These are phyloP conservation scores for Themeda triandra DNA, from an alignment of 176 grass and related monocot species.

Conservation along the genomic window DNA sequence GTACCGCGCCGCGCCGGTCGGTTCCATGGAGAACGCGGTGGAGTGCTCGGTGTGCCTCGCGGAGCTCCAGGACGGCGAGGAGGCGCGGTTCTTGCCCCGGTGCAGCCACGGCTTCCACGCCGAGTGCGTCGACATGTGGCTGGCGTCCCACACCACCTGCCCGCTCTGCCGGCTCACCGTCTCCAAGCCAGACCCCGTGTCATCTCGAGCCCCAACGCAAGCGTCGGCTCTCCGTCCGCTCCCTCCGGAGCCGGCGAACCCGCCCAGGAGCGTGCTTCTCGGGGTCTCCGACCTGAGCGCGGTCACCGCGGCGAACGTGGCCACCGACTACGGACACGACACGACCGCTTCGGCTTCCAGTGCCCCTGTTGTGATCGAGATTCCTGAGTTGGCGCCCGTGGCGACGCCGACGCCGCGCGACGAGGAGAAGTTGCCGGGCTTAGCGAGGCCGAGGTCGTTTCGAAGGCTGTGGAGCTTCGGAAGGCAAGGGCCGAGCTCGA, in stretches of 20 bases:
- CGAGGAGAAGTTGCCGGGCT: conserved; percentile 2
- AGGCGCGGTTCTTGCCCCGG: conserved; percentile 38
- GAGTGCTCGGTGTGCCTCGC: conserved; percentile 65
- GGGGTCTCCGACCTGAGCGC: not conserved
- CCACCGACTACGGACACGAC: not conserved
- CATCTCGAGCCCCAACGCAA: not conserved
- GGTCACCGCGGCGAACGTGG: not conserved
- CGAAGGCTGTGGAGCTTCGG: conserved; percentile 38
- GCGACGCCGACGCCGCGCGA: conserved; percentile 24
- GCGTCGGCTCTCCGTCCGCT: conserved; percentile 2
- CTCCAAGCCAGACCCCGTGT: conserved; percentile 32
- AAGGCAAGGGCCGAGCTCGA: not conserved
- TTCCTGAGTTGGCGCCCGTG: conserved; percentile 38
- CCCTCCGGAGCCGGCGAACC: conserved; percentile 39
- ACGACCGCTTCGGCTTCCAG: not conserved
- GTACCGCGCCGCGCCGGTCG: conserved; percentile 26
- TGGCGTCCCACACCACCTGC: conserved; percentile 52
- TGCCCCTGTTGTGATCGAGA: conserved; percentile 43
- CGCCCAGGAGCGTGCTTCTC: conserved; percentile 42
- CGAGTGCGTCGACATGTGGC: conserved; percentile 47
- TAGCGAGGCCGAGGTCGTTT: conserved; percentile 7
- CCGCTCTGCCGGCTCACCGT: conserved; percentile 63
- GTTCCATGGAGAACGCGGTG: conserved; percentile 8
- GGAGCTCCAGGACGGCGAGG: conserved; percentile 63
- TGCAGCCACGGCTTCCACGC: conserved; percentile 78